phyloP scores from a whole-genome alignment of 2,329 filamentous ascomycete species.

The Pseudocercospora crystallina region DNA sequence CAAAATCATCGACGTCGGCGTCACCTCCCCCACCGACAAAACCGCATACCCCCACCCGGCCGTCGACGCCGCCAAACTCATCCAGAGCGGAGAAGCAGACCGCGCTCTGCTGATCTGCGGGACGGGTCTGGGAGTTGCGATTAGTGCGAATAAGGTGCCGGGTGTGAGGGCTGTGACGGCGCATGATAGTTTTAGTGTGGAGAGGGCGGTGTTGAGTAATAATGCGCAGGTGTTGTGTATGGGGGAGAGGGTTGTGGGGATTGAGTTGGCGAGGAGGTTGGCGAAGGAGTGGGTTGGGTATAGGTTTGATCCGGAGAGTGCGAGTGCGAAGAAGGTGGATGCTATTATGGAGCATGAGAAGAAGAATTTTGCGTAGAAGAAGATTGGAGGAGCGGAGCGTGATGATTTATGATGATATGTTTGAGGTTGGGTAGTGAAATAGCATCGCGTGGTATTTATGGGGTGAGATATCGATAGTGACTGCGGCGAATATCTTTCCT shows the following conservation, averaged over 20 bases:
- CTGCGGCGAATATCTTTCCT: too few species aligned
- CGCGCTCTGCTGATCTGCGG: conserved; percentile 81
- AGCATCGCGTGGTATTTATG: too few species aligned
- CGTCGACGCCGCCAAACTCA: conserved; percentile 67
- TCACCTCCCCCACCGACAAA: conserved; percentile 65
- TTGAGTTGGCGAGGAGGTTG: conserved; percentile 75
- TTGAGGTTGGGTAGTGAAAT: too few species aligned
- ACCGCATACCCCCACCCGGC: conserved; percentile 80
- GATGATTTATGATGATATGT: too few species aligned
- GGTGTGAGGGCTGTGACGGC: conserved; percentile 85
- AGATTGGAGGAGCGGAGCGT: not conserved
- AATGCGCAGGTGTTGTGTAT: conserved; percentile 85
- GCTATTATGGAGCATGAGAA: conserved; percentile 51
- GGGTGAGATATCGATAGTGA: too few species aligned
- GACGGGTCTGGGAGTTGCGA: conserved; percentile 82
- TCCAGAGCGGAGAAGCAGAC: conserved; percentile 66
- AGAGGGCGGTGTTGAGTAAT: conserved; percentile 77
- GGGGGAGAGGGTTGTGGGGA: conserved; percentile 77
- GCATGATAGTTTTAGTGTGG: conserved; percentile 81
- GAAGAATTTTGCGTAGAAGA: conserved; percentile 34
- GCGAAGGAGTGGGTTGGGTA: conserved; percentile 84
- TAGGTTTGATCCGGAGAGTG: conserved; percentile 68
- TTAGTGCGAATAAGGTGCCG: conserved; percentile 83
- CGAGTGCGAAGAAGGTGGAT: conserved; percentile 58
- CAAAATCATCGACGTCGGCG: conserved; percentile 72